phyloP scores from a whole-genome alignment of 2,329 filamentous ascomycete species.

The Xylariales sp. region DNA sequence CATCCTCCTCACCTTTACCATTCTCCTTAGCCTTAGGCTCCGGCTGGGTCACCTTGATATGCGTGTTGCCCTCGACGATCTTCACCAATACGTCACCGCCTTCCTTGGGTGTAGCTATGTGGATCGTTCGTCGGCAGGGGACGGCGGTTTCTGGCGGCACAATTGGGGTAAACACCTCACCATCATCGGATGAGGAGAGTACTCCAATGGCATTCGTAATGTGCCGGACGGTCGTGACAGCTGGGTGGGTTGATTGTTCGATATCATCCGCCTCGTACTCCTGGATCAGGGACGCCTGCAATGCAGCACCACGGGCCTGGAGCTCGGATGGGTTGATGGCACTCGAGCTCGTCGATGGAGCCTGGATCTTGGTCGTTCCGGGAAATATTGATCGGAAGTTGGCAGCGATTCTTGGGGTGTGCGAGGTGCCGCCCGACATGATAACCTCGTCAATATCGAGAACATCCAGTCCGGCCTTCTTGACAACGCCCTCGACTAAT shows the following conservation, averaged over 20 bases:
- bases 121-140: conserved; percentile 78
- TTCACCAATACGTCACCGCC: conserved; percentile 87
- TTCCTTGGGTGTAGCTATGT: conserved; percentile 69
- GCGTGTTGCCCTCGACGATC: conserved; percentile 79
- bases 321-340: conserved; percentile 95
- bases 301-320: conserved; percentile 81
- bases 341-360: conserved; percentile 70
- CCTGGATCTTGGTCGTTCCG: conserved; percentile 69
- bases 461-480: conserved; percentile 88
- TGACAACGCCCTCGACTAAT: conserved; percentile 76
- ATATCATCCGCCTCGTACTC: conserved; percentile 94
- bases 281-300: conserved; percentile 90
- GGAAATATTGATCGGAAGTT: conserved; percentile 80
- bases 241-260: conserved; percentile 90
- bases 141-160: conserved; percentile 83
- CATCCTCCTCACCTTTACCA: conserved; percentile 47
- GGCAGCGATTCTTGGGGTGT: conserved; percentile 87
- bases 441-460: conserved; percentile 94
- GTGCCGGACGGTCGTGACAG: conserved; percentile 91
- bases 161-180: conserved; percentile 70
- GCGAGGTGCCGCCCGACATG: conserved; percentile 83
- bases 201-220: conserved; percentile 85
- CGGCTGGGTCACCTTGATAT: conserved; percentile 90
- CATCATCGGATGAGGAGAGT: conserved; percentile 52
- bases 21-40: conserved; percentile 71